Evolutionary conservation across 1,139 yeast genomes (phyloP), one percentile per base, ranked within the genome.

Genomic region (Sugiyamaella neomexicana): DNA sequence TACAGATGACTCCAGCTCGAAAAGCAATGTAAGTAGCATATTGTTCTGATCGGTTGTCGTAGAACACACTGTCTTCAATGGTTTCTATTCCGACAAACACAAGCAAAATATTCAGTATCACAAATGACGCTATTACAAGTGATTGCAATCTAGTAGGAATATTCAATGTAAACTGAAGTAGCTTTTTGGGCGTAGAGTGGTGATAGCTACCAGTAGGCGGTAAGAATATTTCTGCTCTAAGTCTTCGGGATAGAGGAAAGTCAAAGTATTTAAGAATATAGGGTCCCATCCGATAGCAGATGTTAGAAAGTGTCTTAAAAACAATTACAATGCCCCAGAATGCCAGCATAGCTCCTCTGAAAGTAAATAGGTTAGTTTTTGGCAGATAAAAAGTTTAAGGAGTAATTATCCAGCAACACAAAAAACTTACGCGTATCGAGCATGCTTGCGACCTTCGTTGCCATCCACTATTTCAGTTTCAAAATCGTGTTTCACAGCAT

Each of bases 71-170:
- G 32, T 58, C 63, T 2, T 70, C 62, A 17, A 64, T 60, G 58
- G 78, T 72, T 16, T 71, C 58, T 66, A 75, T 80, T 42, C 73
- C 68, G 43, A 74, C 66, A 31, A 73, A 70, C 40, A 69, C 53
- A 43, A 78, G 67, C 27, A 79, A 70, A 5, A 75, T 52, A 36
- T 75, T 72, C 58, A 82, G 64, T 1, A 74, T 62, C 9, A 78
- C 61, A 65, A 78, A 81, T 4, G 78, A 72, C n/a, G 70, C 55
- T 12, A 84, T 65, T 44, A 80, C 71, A 7, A 79, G 58, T 0
- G 82, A 65, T 66, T 83, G 90, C 47, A 77, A 69, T 58, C 90
- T 75, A 1, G 87, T 80, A 1, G 93, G 93, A n/a, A 83, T 67
- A 43, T 77, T 65, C 23, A 70, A 56, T 4, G 71, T 66, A 27